Percentiles rank a stretch among this genome's conserved stretches.
Evolutionary conservation across 1,284 basidiomycete genomes (phyloP).

Genomic region (Hymenochaete sp.): DNA sequence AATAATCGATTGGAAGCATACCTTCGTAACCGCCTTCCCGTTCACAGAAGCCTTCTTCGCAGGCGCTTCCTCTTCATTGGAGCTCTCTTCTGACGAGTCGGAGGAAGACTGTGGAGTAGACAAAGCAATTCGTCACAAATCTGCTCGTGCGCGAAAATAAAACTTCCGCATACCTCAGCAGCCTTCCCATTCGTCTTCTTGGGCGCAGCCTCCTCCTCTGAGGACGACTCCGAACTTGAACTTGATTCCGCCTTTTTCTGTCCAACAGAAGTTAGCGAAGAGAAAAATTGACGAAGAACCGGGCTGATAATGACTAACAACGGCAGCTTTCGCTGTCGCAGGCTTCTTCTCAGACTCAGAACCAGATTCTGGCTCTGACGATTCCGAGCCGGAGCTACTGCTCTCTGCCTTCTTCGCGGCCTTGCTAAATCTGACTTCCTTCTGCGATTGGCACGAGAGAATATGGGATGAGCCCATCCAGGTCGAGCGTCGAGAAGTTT

Average conservation of each 20-base stretch:
- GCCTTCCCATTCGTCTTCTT: slow-evolving; percentile 1
- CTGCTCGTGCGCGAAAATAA: not conserved
- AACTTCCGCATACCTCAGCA: not conserved
- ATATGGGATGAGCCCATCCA: not conserved
- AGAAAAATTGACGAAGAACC: too few species aligned
- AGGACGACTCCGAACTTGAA: not conserved
- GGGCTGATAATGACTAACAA: too few species aligned
- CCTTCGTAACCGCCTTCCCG: slow-evolving; percentile 17
- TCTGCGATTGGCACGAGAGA: not conserved
- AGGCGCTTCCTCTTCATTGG: slow-evolving; percentile 11
- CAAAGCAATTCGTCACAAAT: not conserved
- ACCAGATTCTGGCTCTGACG: too few species aligned
- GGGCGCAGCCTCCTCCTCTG: slow-evolving; percentile 10
- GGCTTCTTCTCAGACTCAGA: too few species aligned
- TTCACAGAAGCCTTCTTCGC: slow-evolving; percentile 5
- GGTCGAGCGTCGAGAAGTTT: too few species aligned
- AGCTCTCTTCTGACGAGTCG: slow-evolving; percentile 9
- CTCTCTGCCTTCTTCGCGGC: not conserved
- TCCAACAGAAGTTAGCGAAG: too few species aligned
- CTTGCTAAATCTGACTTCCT: not conserved
- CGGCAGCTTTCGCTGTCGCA: too few species aligned
- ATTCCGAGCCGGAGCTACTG: not conserved
- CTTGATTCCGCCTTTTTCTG: too few species aligned
- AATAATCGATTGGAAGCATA: not conserved
- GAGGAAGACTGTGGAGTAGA: not conserved